Base-by-base conservation (phyloP, 2,329 filamentous ascomycete species). In the Epichloe festucae region DNA sequence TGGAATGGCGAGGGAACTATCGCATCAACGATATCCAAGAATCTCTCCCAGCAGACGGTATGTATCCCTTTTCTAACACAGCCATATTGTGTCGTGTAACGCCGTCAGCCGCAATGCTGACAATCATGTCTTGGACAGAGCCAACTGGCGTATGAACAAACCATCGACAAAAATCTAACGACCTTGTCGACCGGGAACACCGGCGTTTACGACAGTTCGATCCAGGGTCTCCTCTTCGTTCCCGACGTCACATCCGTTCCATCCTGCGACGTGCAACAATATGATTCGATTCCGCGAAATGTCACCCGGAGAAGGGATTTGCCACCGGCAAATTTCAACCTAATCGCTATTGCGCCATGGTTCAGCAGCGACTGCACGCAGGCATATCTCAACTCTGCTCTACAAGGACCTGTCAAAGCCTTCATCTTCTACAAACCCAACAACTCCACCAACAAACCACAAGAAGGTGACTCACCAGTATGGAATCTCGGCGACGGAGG, bases 311-410 rank as follows among this genome's bases (percentile, higher is more conserved):
- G 79, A 58, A 65, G 68, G n/a, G 76, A 93, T 60, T 77, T 96
- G 1, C 81, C 82, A 0, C 72, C 75, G 0, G 76, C 76, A 47
- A 81, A 85, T 57, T 89, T 87, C 65, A 81, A 84, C 51, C 73
- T 89, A 49, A 79, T 96, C 59, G 90, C 86, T 31, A 70, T 96
- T 50, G 90, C 88, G 23, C 91, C 91, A 31, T 97, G 91, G 90
- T 81, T 89, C 59, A 85, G 77, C 55, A 70, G 76, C 7, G 71
- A 79, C 27, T 98, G 91, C 63, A 85, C 87, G 12, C 68, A 75
- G 51, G 77, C 84, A 44, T 95, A 89, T 63, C 75, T 97, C 46
- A 68, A 74, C 17, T 74, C 78, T 19, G 76, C 78, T n/a, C 70
- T 73, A 35, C 60, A 67, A 51, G 79, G 83, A 57, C 75, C 79